phyloP scores from a whole-genome alignment of 805 yeast genomes.

The Candida tallmaniae region DNA sequence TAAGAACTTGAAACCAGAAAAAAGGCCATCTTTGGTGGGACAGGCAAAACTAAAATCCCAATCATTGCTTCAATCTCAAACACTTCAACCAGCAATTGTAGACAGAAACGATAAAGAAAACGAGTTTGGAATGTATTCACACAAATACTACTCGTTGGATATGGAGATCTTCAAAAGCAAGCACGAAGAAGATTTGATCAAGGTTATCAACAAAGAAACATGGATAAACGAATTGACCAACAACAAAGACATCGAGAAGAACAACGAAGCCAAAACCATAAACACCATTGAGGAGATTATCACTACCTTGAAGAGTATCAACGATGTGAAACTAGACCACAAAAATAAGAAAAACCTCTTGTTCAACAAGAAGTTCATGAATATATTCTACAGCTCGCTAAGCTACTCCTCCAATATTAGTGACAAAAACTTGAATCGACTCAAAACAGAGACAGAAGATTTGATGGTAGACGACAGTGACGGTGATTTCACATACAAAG shows the following conservation, averaged over 20 bases:
- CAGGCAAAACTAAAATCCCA: background rate
- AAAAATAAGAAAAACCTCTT: too few species aligned
- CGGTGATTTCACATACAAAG: background rate
- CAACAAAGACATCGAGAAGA: slow-evolving; percentile 7
- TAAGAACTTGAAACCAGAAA: background rate
- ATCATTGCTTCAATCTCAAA: background rate
- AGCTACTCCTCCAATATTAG: background rate
- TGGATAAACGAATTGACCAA: slow-evolving; percentile 11
- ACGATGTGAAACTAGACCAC: too few species aligned
- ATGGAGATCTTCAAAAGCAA: slow-evolving; percentile 55
- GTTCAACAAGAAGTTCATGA: too few species aligned
- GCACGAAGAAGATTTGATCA: slow-evolving; percentile 11
- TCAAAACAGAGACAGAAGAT: background rate
- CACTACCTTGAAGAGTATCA: background rate
- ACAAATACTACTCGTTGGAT: slow-evolving; percentile 62
- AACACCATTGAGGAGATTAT: background rate
- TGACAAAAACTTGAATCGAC: background rate
- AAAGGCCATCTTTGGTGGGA: background rate
- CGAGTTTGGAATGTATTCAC: slow-evolving; percentile 70
- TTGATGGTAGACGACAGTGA: slow-evolving; percentile 1
- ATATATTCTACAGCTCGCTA: background rate
- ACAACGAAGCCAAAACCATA: background rate
- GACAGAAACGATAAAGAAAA: slow-evolving; percentile 42
- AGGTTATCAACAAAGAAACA: slow-evolving; percentile 12
- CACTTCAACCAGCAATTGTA: too few species aligned